Evolutionary conservation across 176 grass and related monocot genomes (phyloP).

Genomic region (Neostapfia colusana): DNA sequence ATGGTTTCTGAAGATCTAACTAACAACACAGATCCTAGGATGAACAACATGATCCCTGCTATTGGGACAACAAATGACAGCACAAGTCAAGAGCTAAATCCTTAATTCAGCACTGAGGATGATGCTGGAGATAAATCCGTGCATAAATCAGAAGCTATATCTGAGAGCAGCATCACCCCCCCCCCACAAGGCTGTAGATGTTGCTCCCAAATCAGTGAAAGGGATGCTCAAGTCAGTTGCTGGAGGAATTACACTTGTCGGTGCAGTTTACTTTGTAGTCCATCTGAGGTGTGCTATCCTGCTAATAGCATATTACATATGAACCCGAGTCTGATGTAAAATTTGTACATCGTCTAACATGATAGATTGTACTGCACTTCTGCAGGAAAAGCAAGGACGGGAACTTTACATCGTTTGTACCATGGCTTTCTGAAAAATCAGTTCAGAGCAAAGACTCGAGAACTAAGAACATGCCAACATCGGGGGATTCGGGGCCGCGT

Average conservation of each 20-base stretch:
- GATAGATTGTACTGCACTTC: slow-evolving; percentile 3
- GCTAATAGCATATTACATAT: no score
- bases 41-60: background rate
- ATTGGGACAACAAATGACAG: background rate
- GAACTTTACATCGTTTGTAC: slow-evolving; percentile 39
- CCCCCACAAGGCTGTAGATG: slow-evolving; percentile 19
- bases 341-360: background rate
- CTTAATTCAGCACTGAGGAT: slow-evolving; percentile 6
- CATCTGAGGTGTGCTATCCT: slow-evolving; percentile 63
- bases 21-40: background rate
- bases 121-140: slow-evolving; percentile 1
- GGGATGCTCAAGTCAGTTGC: slow-evolving; percentile 58
- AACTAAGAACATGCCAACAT: slow-evolving; percentile 26
- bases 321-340: background rate
- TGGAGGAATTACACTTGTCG: slow-evolving; percentile 56
- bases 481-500: no score
- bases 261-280: slow-evolving; percentile 53
- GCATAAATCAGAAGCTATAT: slow-evolving; percentile 19
- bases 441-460: slow-evolving; percentile 23
- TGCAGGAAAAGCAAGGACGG: slow-evolving; percentile 50
- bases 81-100: background rate
- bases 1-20: no score
- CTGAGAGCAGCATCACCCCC: background rate
- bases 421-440: slow-evolving; percentile 45
- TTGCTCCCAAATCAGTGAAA: slow-evolving; percentile 42